Conservation (phyloP, 805 yeast genomes). For the Yamadazyma philogaea region DNA sequence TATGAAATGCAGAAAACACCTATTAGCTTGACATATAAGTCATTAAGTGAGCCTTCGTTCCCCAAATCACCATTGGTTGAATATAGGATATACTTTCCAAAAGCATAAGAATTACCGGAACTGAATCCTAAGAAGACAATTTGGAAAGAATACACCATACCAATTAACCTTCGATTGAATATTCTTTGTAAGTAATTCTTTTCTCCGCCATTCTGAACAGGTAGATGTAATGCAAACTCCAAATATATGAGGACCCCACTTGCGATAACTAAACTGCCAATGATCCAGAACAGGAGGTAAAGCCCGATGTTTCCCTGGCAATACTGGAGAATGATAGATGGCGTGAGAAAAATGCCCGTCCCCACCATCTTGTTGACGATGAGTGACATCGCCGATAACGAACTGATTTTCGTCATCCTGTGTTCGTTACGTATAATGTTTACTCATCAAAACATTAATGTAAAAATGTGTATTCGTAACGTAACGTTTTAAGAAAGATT, state of each 20-base stretch:
- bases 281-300: conserved; percentile 29
- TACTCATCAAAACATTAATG: no score
- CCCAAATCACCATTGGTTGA: conserved; percentile 28
- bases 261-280: conserved; percentile 37
- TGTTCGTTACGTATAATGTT: neutral
- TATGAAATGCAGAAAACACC: conserved; percentile 49
- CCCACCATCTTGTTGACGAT: conserved; percentile 45
- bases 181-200: conserved; percentile 38
- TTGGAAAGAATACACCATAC: conserved; percentile 46
- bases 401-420: conserved; percentile 10
- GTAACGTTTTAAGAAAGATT: no score
- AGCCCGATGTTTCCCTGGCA: conserved; percentile 37
- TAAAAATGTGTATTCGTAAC: no score
- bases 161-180: conserved; percentile 35
- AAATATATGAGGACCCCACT: conserved; percentile 40
- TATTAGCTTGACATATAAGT: conserved; percentile 41
- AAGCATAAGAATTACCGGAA: conserved; percentile 62
- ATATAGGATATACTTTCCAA: conserved; percentile 55
- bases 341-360: conserved; percentile 42
- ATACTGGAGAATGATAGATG: conserved; percentile 38
- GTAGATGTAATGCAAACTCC: conserved; percentile 39
- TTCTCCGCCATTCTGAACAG: conserved; percentile 43
- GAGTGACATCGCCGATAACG: conserved; percentile 34
- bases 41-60: conserved; percentile 18
- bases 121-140: conserved; percentile 59